Evolutionary conservation across 2,329 filamentous ascomycete genomes (phyloP).

Genomic region (Trichoderma sp.): DNA sequence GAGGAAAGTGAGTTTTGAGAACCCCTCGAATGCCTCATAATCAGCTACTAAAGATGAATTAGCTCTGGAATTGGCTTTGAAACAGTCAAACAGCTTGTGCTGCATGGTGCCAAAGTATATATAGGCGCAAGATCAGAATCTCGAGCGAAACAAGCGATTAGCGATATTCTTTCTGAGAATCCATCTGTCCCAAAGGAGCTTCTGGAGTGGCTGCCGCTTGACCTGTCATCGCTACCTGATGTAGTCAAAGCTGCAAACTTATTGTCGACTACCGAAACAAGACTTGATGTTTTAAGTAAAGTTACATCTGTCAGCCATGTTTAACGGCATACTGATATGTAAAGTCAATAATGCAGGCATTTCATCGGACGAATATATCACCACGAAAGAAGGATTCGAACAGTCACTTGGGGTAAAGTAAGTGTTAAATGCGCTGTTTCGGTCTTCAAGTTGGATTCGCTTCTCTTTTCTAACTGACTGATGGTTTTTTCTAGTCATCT

Average conservation of each 20-base stretch:
- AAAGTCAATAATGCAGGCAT: slow-evolving; percentile 13
- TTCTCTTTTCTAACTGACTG: background rate
- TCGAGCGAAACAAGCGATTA: slow-evolving; percentile 1
- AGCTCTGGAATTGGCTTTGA: slow-evolving; percentile 9
- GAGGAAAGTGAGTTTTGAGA: slow-evolving; percentile 5
- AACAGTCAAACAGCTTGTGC: background rate
- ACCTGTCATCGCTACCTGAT: background rate
- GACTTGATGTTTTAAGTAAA: slow-evolving; percentile 4
- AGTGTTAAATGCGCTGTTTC: background rate
- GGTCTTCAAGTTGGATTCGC: background rate
- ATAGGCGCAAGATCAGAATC: slow-evolving; percentile 7
- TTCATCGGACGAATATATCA: background rate
- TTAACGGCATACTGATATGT: background rate
- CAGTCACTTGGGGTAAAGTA: background rate
- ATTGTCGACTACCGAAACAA: background rate
- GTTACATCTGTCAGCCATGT: background rate
- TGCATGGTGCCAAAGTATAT: slow-evolving; percentile 13
- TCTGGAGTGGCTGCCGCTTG: background rate
- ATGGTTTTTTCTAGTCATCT: background rate
- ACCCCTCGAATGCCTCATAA: background rate
- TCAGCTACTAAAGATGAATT: background rate
- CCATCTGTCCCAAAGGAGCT: background rate
- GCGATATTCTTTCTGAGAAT: background rate
- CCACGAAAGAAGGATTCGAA: slow-evolving; percentile 1
- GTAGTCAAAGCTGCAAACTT: background rate